These are phyloP conservation scores for Ashbya aceris DNA, from an alignment of 1,139 yeast genomes.

Conservation along the genomic window DNA sequence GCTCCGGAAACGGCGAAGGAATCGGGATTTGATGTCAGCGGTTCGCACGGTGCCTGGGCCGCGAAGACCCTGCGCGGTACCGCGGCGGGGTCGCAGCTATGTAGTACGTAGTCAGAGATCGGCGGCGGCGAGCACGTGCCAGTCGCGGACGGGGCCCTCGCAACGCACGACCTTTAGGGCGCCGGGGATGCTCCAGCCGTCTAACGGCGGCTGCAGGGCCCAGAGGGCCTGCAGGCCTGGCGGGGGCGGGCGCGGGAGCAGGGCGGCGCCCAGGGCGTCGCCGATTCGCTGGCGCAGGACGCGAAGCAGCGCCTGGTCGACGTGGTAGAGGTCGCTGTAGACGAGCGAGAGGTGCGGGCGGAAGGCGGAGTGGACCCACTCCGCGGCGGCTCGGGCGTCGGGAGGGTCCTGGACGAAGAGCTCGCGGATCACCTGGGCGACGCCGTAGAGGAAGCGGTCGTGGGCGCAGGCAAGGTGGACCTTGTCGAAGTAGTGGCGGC, in stretches of 20 bases:
- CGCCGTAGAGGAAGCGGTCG: slow-evolving; percentile 50
- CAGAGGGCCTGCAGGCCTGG: slow-evolving; percentile 30
- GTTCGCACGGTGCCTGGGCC: no score
- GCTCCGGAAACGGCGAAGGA: no score
- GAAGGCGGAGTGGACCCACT: slow-evolving; percentile 51
- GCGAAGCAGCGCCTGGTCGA: slow-evolving; percentile 60
- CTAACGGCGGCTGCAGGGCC: slow-evolving; percentile 14
- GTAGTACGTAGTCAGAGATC: slow-evolving; percentile 25
- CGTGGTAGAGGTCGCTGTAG: slow-evolving; percentile 57
- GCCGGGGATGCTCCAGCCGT: slow-evolving; percentile 35
- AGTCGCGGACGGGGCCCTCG: slow-evolving; percentile 65
- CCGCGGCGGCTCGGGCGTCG: slow-evolving; percentile 15
- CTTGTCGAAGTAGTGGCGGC: slow-evolving; percentile 48
- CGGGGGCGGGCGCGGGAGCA: background rate
- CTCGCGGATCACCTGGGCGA: slow-evolving; percentile 64
- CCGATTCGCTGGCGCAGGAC: slow-evolving; percentile 61
- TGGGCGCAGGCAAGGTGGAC: slow-evolving; percentile 49
- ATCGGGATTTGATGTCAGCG: no score
- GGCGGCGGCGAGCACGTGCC: slow-evolving; percentile 59
- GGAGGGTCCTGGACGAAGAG: slow-evolving; percentile 40
- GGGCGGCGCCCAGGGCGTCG: slow-evolving; percentile 39
- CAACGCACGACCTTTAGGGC: slow-evolving; percentile 60
- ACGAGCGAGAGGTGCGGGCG: slow-evolving; percentile 70
- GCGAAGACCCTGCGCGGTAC: no score
- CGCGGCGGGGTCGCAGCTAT: background rate